Evolutionary conservation across 805 yeast species (phyloP).

Genomic region (Torulaspora maleeae): DNA sequence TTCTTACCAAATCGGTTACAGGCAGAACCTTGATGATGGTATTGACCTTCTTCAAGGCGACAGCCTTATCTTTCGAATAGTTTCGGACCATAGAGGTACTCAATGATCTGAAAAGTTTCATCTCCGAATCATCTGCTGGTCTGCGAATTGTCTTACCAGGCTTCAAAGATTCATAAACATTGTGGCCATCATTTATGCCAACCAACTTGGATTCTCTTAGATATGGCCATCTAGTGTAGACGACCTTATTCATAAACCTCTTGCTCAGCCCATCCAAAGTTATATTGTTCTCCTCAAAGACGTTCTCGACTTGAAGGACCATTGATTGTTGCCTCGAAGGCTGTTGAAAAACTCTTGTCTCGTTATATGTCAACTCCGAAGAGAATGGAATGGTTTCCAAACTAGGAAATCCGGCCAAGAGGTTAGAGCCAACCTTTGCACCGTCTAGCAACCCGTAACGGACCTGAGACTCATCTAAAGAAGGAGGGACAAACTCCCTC

Average conservation of each 20-base stretch:
- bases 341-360: constrained; percentile 73
- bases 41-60: constrained; percentile 47
- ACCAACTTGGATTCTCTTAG: constrained; percentile 72
- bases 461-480: constrained; percentile 37
- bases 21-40: constrained; percentile 67
- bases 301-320: constrained; percentile 56
- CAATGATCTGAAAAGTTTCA: constrained; percentile 43
- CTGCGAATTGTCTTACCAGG: constrained; percentile 36
- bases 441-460: constrained; percentile 59
- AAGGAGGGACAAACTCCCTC: constrained; percentile 48
- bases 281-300: constrained; percentile 45
- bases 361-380: constrained; percentile 50
- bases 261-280: constrained; percentile 62
- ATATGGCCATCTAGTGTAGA: constrained; percentile 88
- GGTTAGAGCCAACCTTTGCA: constrained; percentile 62
- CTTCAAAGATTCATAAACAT: constrained; percentile 38
- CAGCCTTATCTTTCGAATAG: constrained; percentile 57
- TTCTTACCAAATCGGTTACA: constrained; percentile 73
- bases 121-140: constrained; percentile 46
- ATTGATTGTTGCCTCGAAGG: constrained; percentile 82
- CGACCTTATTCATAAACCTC: constrained; percentile 54
- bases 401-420: constrained; percentile 88
- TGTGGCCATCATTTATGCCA: constrained; percentile 52
- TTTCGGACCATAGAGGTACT: constrained; percentile 38
- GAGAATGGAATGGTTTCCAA: constrained; percentile 64